Conservation (phyloP, 768 basidiomycete genomes). For the Leccinum subgranulosum region DNA sequence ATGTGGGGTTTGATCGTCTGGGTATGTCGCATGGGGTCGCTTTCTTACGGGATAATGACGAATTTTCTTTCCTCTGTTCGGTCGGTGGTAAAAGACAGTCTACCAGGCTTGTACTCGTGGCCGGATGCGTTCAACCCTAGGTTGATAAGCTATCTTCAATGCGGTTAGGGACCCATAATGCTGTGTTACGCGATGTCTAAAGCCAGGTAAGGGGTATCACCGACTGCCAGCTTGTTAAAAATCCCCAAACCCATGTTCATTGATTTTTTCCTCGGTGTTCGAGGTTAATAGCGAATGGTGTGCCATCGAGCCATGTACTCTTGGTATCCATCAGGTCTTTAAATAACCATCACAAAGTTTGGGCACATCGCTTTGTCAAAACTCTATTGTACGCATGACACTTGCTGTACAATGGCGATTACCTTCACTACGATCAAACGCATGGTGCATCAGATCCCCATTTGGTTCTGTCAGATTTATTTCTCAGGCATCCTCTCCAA, state of each 20-base stretch:
- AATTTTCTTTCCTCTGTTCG: not conserved
- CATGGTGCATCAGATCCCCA: not conserved
- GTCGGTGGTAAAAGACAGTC: not conserved
- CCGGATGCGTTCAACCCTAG: not conserved
- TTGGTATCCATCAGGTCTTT: not conserved
- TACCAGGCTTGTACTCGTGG: not conserved
- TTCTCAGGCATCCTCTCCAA: too few relatives aligned
- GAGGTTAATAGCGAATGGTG: not conserved
- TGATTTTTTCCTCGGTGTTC: not conserved
- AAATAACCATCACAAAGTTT: not conserved
- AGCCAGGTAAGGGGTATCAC: not conserved
- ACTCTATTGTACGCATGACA: not conserved
- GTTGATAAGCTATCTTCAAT: not conserved
- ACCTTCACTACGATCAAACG: not conserved
- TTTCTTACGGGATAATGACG: conserved; percentile 3
- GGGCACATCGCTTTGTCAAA: not conserved
- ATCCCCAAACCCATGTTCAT: not conserved
- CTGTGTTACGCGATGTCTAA: not conserved
- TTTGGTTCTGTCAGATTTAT: not conserved
- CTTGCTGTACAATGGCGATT: not conserved
- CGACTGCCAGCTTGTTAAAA: not conserved
- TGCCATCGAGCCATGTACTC: not conserved
- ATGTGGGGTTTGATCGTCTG: not conserved
- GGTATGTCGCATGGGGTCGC: conserved; percentile 9
- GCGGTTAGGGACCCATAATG: not conserved